Percentiles rank a stretch among this genome's conserved stretches.
These are phyloP conservation scores for Trichoderma sp. DNA, from an alignment of 2,329 filamentous ascomycete genomes.

Conservation along the genomic window DNA sequence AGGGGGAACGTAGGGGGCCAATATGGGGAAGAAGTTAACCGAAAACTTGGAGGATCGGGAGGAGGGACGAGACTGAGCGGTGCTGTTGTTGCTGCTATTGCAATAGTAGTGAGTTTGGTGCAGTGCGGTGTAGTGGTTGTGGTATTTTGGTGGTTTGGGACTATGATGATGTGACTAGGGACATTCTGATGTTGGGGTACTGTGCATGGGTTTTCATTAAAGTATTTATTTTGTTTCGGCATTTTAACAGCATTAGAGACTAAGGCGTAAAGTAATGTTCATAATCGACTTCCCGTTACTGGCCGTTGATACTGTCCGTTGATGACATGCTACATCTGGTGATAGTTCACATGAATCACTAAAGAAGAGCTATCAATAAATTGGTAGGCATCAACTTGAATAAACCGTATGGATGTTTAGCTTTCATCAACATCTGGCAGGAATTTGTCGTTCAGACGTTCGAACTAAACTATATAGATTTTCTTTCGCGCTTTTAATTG, in stretches of 20 bases:
- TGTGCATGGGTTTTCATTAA: background rate
- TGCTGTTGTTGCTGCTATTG: background rate
- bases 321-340: too few species aligned
- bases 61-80: background rate
- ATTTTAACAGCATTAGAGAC: background rate
- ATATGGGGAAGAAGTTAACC: conserved; percentile 44
- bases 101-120: background rate
- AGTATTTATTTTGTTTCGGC: background rate
- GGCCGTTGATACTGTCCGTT: too few species aligned
- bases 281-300: background rate
- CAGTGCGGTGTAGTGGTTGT: conserved; percentile 1
- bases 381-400: too few species aligned
- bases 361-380: too few species aligned
- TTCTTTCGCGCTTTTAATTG: too few species aligned
- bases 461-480: too few species aligned
- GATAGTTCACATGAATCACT: too few species aligned
- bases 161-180: background rate
- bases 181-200: background rate
- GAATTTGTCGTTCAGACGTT: too few species aligned
- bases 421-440: too few species aligned
- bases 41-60: background rate
- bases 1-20: conserved; percentile 61
- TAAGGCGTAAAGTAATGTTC: background rate
- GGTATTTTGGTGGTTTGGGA: conserved; percentile 11
- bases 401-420: too few species aligned